phyloP scores from a whole-genome alignment of 2,329 filamentous ascomycete genomes.

The Zymoseptoria crescenta region DNA sequence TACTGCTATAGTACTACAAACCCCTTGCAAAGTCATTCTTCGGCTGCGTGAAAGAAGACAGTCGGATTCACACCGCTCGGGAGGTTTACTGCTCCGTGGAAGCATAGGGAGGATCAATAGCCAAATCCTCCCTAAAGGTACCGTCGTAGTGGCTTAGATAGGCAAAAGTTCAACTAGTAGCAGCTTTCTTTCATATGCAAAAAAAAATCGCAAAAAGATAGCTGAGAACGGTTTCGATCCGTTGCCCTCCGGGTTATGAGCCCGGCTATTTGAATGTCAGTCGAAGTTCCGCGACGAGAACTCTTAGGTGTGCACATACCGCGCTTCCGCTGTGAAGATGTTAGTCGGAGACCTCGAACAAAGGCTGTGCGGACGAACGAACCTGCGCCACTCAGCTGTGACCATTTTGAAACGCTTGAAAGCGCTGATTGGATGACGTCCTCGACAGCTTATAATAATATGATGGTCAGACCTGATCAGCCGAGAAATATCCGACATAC shows the following conservation, averaged over 20 bases:
- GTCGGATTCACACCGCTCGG: neutral
- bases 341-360: neutral
- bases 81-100: too few species aligned
- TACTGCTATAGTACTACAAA: neutral
- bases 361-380: neutral
- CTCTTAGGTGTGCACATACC: neutral
- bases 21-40: neutral
- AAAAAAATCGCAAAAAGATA: slow-evolving; percentile 10
- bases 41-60: neutral
- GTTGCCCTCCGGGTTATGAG: slow-evolving; percentile 28
- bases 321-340: slow-evolving; percentile 4
- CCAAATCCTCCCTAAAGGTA: too few species aligned
- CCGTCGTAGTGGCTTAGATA: too few species aligned
- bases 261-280: slow-evolving; percentile 12
- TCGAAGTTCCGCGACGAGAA: neutral
- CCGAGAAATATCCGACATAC: too few species aligned
- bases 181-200: neutral
- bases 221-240: slow-evolving; percentile 26
- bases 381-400: slow-evolving; percentile 5
- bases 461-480: neutral
- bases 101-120: too few species aligned
- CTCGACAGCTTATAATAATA: neutral
- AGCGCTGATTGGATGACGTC: neutral
- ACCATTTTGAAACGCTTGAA: neutral
- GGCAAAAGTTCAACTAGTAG: neutral